Base-by-base conservation (phyloP, 164 flowering plant genomes). In the Berberis vulgaris region DNA sequence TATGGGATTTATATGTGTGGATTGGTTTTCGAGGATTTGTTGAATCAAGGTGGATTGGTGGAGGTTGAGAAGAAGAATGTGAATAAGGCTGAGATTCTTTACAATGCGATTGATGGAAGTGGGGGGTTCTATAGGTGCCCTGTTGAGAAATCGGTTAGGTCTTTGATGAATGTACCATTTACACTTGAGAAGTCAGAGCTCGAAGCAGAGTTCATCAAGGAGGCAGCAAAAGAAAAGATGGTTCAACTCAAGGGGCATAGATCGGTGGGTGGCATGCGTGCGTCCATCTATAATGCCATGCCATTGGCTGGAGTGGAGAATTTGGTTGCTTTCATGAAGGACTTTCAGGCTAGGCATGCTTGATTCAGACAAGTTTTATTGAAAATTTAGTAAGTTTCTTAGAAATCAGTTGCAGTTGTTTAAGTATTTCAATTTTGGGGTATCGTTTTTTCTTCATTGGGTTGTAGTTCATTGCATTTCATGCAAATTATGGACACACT, bases 261-360 rank as follows among this genome's bases (percentile, higher is more conserved):
- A 64, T 91, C 99, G 38, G 99, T 95, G 5, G 99, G 99, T 11
- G 97, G 99, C 2, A 86, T 91, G 85, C 76, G 99, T 53, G 99
- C 99, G 76, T 91, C 97, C 1, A 95, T 95, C 40, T 95, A 89
- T 69, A 95, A 95, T 77, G 99, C 99, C 0, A 89, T 91, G 97
- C 96, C 96, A 6, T 76, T 83, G 71, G 96, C 91, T 69, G 99
- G 99, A 2, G 96, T 94, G 49, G 88, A 91, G 76, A 94, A 89
- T 72, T 72, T 94, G 83, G 97, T 91, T 59, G 89, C 83, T 71
- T 94, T 91, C 81, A 94, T 94, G 99, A 86, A 87, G 81, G 90
- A 85, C 60, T 94, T 94, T 77, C 97, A 87, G 74, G 83, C 88
- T 47, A 89, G 73, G 84, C 93, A 76, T 67, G 76, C 71, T 67